Evolutionary conservation across 2,329 filamentous ascomycete genomes (phyloP).

Genomic region (Lasiodiplodia hormozganensis): DNA sequence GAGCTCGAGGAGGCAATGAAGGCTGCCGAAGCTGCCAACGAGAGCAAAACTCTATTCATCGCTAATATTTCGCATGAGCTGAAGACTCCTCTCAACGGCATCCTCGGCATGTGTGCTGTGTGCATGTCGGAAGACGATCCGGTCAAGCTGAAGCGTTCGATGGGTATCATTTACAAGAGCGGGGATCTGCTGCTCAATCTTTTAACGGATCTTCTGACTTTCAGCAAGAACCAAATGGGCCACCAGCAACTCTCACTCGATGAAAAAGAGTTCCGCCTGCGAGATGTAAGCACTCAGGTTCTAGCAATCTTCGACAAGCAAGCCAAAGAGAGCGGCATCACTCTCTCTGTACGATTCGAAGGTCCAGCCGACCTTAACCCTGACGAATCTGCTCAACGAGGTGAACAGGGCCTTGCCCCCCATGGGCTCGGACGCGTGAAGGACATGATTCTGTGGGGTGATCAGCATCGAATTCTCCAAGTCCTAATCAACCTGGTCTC

Average conservation of each 20-base stretch:
- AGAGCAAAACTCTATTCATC: constrained; percentile 97
- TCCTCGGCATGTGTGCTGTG: constrained; percentile 90
- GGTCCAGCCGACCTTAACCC: constrained; percentile 52
- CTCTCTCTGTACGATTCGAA: constrained; percentile 75
- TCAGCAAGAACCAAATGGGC: constrained; percentile 94
- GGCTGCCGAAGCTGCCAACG: constrained; percentile 91
- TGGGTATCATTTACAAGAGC: constrained; percentile 89
- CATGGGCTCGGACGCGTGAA: constrained; percentile 72
- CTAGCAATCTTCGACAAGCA: constrained; percentile 90
- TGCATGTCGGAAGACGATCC: constrained; percentile 92
- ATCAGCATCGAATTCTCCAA: constrained; percentile 87
- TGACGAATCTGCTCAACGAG: constrained; percentile 46
- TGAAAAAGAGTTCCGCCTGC: constrained; percentile 82
- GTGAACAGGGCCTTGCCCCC: constrained; percentile 63
- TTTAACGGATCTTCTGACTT: constrained; percentile 86
- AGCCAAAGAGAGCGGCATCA: constrained; percentile 78
- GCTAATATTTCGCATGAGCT: constrained; percentile 90
- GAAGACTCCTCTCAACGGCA: constrained; percentile 91
- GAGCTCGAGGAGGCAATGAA: constrained; percentile 90
- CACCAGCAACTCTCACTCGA: constrained; percentile 77
- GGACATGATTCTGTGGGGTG: constrained; percentile 91
- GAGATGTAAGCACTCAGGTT: constrained; percentile 84
- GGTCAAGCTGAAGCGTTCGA: constrained; percentile 76
- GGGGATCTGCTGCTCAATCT: constrained; percentile 84
- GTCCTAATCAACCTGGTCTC: constrained; percentile 94